Percentiles rank a stretch among this genome's conserved stretches.
phyloP scores from a whole-genome alignment of 2,329 filamentous ascomycete species.

The Phaeoacremonium minimum region DNA sequence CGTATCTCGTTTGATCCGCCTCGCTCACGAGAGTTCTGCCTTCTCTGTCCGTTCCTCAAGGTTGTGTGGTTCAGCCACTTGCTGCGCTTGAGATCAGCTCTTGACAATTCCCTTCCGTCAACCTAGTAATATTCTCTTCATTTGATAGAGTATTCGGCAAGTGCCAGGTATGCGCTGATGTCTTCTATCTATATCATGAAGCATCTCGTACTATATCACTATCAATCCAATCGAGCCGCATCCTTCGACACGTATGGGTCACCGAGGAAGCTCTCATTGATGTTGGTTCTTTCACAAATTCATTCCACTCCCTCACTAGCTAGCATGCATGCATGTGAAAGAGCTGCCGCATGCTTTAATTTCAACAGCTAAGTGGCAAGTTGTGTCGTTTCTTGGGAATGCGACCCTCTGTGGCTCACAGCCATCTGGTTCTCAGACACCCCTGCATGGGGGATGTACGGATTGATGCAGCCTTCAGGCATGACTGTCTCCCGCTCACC shows the following conservation, averaged over 20 bases:
- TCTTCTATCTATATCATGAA: neutral
- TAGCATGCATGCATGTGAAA: neutral
- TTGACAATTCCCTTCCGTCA: neutral
- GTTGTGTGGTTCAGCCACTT: neutral
- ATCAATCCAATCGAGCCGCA: neutral
- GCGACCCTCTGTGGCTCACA: too few species aligned
- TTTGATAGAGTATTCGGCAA: neutral
- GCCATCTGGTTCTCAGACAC: too few species aligned
- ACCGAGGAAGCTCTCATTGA: neutral
- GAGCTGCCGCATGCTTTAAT: neutral
- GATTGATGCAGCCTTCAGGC: neutral
- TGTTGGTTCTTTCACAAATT: neutral
- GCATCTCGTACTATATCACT: too few species aligned
- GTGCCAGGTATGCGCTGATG: neutral
- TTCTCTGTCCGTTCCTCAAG: neutral
- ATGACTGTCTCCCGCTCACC: neutral
- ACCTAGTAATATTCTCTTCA: neutral
- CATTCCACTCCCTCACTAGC: neutral
- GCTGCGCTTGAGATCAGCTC: neutral
- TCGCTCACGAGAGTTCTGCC: neutral
- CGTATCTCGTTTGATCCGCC: constrained; percentile 1
- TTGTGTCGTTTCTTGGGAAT: too few species aligned
- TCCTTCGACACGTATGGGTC: too few species aligned
- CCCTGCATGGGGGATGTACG: neutral
- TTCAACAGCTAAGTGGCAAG: neutral